phyloP scores from a whole-genome alignment of 2,329 filamentous ascomycete species.

The Claviceps purpurea region DNA sequence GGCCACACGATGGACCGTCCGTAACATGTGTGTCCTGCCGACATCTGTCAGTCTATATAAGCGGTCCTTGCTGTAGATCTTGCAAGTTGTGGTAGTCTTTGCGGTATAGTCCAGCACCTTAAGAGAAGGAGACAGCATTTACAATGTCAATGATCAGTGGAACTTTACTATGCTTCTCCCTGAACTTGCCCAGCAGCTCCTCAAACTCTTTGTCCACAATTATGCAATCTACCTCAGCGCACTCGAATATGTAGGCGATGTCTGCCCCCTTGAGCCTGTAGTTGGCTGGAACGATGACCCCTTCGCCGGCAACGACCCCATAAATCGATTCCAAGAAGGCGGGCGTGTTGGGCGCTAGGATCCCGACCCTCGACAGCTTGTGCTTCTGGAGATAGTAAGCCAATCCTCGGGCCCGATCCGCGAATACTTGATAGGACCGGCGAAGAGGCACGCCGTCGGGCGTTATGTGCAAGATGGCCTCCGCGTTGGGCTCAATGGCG shows the following conservation, averaged over 20 bases:
- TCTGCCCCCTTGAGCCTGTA: conserved; percentile 66
- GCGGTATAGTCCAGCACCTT: too few relatives aligned
- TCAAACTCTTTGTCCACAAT: conserved; percentile 77
- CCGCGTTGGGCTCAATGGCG: conserved; percentile 71
- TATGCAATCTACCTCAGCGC: conserved; percentile 74
- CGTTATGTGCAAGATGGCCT: conserved; percentile 77
- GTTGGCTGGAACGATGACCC: conserved; percentile 56
- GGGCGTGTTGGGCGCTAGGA: conserved; percentile 84
- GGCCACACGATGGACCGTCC: conserved; percentile 59
- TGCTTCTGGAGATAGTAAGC: conserved; percentile 77
- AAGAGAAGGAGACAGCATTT: neutral
- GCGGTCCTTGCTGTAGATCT: too few relatives aligned
- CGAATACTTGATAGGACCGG: conserved; percentile 67
- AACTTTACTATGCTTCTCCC: conserved; percentile 44
- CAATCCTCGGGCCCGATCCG: conserved; percentile 74
- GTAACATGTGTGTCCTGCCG: conserved; percentile 62
- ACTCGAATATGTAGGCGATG: conserved; percentile 79
- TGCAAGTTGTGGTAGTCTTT: too few relatives aligned
- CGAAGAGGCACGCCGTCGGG: conserved; percentile 61
- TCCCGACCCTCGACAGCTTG: conserved; percentile 62
- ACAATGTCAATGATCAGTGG: conserved; percentile 62
- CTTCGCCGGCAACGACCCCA: conserved; percentile 71
- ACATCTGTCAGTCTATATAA: too few relatives aligned
- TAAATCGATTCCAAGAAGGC: conserved; percentile 87
- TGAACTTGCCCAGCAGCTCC: conserved; percentile 54